These are phyloP conservation scores for Ceratocystiopsis brevicomis DNA, from an alignment of 2,329 filamentous ascomycete species.

Conservation along the genomic window DNA sequence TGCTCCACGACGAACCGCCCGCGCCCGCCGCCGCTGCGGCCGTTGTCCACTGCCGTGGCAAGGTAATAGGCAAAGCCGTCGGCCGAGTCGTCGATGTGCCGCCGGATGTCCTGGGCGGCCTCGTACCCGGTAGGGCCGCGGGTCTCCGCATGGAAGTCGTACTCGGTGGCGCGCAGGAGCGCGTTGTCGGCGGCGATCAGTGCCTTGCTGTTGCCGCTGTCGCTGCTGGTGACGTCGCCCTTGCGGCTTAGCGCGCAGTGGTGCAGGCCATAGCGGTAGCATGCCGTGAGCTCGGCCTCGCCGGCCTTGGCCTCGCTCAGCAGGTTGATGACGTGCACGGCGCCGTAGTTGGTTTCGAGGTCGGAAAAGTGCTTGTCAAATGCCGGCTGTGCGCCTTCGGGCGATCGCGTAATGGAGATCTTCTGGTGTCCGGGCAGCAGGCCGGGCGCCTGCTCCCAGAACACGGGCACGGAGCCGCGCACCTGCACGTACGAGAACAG, in stretches of 20 bases:
- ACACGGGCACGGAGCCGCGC: constrained; percentile 81
- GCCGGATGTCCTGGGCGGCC: constrained; percentile 67
- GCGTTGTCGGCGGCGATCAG: constrained; percentile 43
- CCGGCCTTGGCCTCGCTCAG: constrained; percentile 78
- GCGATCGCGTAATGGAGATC: constrained; percentile 72
- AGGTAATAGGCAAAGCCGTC: constrained; percentile 88
- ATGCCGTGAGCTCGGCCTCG: constrained; percentile 63
- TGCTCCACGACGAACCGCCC: constrained; percentile 47
- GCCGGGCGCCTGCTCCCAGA: constrained; percentile 88
- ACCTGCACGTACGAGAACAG: constrained; percentile 90
- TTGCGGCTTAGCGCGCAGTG: constrained; percentile 47
- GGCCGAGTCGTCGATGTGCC: constrained; percentile 58
- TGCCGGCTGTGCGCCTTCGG: constrained; percentile 79
- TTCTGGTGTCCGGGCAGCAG: constrained; percentile 86
- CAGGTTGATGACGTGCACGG: constrained; percentile 81
- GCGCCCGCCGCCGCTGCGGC: constrained; percentile 10
- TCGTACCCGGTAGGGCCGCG: constrained; percentile 74
- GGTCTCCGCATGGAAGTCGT: constrained; percentile 92
- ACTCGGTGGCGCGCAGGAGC: constrained; percentile 65
- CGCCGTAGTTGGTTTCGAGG: constrained; percentile 73
- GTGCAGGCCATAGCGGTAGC: constrained; percentile 60
- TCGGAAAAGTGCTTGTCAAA: constrained; percentile 89
- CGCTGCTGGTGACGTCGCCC: neutral
- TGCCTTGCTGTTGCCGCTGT: constrained; percentile 12
- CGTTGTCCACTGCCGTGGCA: constrained; percentile 43